Evolutionary conservation across 1,284 basidiomycete species (phyloP), one percentile per base, ranked within the genome.

Genomic region (Tilletia indica): DNA sequence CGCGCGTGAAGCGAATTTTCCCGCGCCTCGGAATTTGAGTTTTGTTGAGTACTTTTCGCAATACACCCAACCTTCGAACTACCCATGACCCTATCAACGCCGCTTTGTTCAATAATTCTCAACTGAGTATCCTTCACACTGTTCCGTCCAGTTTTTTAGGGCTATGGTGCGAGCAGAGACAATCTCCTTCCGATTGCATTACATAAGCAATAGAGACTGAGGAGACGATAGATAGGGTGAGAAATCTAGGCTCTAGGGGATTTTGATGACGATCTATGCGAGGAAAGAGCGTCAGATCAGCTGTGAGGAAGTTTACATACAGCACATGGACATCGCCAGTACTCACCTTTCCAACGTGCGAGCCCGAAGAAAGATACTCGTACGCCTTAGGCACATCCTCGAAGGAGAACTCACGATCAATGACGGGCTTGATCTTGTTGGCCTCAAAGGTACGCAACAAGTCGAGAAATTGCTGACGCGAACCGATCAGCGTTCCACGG

Each of bases 391-490:
- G 78, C 1, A 85, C 86, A 16, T 89, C 78, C 36, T 88, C 86
- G 71, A 88, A 89, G 9, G 82, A 61, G 80, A 89, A 89, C 0
- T 88, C 86, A 76, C 86, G 87, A 82, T 89, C 87, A 31, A 89
- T 78, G 36, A 87, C 82, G 0, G 88, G 88, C 42, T 81, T 83
- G 11, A 88, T 87, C 45, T 80, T 75, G 36, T 85, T 84, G 2
- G 83, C 86, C 21, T 77, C 76, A 45, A 89, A 80, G 34, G 88
- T 80, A 61, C 83, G 83, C 77, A 86, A 87, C 86, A 88, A 86
- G 69, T 87, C 85, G 67, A 86, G 84, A 69, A 88, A 88, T 83
- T 86, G 85, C 42, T 83, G 80, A 3, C 84, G 77, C 19, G 82
- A 80, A 4, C 79, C 80, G 14, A 87, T 74, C 9, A 85, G 77